Percentiles rank a stretch among this genome's conserved stretches.
Conservation (phyloP, 1,139 yeast species). For the Sugiyamaella neomexicana region DNA sequence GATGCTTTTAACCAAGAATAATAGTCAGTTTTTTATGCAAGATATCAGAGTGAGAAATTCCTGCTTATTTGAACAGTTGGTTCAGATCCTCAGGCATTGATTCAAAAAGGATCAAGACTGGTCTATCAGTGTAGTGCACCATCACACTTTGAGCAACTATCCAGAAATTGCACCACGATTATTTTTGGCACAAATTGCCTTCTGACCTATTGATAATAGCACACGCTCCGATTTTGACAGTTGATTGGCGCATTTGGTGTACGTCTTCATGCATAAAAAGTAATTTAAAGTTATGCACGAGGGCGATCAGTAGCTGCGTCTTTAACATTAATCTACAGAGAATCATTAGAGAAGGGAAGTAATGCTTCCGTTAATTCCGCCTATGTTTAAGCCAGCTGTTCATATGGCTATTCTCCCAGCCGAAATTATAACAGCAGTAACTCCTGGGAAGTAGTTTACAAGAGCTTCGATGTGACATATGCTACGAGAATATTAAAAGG, state of each 20-base stretch:
- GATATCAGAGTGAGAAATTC: background rate
- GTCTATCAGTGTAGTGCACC: background rate
- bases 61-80: background rate
- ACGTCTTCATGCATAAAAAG: slow-evolving; percentile 10
- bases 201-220: background rate
- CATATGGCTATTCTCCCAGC: too few relatives aligned
- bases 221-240: background rate
- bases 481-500: too few relatives aligned
- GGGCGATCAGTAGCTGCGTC: background rate
- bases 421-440: too few relatives aligned
- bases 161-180: background rate
- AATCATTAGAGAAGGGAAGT: background rate
- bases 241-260: slow-evolving; percentile 3
- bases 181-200: background rate
- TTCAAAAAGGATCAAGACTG: background rate
- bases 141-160: background rate
- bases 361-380: too few relatives aligned
- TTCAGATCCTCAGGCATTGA: background rate
- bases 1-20: background rate
- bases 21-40: background rate
- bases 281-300: slow-evolving; percentile 7
- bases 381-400: too few relatives aligned
- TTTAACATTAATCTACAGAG: too few relatives aligned
- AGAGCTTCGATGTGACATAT: too few relatives aligned
- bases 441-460: too few relatives aligned